Conservation (phyloP, 106 monocot genomes). For the Allium fistulosum region DNA sequence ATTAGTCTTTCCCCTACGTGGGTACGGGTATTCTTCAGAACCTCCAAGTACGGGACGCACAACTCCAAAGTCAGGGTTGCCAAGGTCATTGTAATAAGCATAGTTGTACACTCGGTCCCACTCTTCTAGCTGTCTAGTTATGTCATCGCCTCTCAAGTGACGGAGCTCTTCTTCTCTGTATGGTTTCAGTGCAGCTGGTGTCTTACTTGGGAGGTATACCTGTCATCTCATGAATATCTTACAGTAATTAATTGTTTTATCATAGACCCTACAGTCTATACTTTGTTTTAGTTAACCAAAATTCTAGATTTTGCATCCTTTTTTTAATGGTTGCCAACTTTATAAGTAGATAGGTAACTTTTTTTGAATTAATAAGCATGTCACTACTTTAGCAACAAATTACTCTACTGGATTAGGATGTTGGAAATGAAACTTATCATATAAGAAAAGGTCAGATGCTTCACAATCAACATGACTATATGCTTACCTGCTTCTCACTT, state of each 20-base stretch:
- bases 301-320: too few species aligned
- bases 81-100: constrained; percentile 74
- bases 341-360: too few species aligned
- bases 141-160: constrained; percentile 16
- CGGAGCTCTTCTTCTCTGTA: constrained; percentile 40
- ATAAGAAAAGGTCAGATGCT: background rate
- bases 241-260: too few species aligned
- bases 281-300: too few species aligned
- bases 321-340: too few species aligned
- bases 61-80: constrained; percentile 32
- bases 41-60: constrained; percentile 41
- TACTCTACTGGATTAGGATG: background rate
- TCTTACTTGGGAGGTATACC: constrained; percentile 4
- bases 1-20: constrained; percentile 52
- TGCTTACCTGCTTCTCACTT: too few species aligned
- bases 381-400: constrained; percentile 4
- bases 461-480: background rate
- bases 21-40: constrained; percentile 47
- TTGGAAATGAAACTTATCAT: background rate
- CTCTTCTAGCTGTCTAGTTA: constrained; percentile 3
- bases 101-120: constrained; percentile 23
- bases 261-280: too few species aligned
- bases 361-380: background rate
- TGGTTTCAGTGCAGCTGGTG: background rate
- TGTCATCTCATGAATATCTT: background rate